Evolutionary conservation across 148 eudicot genomes (phyloP).

Genomic region (Fagopyrum homotropicum): DNA sequence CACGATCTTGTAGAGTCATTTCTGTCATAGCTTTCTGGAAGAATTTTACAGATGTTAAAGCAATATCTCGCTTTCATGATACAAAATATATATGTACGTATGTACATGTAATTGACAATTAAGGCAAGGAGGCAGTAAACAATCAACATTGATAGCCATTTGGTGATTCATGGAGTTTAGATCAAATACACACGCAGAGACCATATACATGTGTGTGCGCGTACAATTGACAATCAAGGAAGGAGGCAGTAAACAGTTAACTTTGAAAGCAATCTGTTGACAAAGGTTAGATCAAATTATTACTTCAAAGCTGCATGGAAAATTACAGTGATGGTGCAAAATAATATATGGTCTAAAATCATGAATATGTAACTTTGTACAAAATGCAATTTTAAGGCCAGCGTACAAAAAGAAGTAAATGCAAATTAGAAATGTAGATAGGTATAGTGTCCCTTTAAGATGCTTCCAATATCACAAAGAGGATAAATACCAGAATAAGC

Average conservation of each 20-base stretch:
- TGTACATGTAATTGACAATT: neutral
- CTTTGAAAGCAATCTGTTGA: neutral
- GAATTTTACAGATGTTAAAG: neutral
- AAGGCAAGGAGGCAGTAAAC: neutral
- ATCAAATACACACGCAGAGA: neutral
- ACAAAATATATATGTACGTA: no score
- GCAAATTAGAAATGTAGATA: neutral
- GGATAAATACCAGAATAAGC: neutral
- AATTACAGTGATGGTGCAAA: neutral
- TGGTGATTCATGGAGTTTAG: neutral
- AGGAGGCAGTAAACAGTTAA: neutral
- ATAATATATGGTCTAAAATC: neutral
- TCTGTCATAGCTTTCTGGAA: conserved; percentile 27
- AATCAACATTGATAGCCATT: neutral
- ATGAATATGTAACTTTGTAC: neutral
- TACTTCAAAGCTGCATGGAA: neutral
- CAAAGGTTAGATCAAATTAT: neutral
- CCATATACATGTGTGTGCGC: no score
- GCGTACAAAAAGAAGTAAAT: neutral
- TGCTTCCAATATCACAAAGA: neutral
- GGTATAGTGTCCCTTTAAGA: neutral
- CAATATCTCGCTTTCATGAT: neutral
- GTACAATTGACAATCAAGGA: neutral
- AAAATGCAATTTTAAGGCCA: neutral
- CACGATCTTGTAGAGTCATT: conserved; percentile 55